Evolutionary conservation across 768 basidiomycete genomes (phyloP).

Genomic region (Scleroderma bovista): DNA sequence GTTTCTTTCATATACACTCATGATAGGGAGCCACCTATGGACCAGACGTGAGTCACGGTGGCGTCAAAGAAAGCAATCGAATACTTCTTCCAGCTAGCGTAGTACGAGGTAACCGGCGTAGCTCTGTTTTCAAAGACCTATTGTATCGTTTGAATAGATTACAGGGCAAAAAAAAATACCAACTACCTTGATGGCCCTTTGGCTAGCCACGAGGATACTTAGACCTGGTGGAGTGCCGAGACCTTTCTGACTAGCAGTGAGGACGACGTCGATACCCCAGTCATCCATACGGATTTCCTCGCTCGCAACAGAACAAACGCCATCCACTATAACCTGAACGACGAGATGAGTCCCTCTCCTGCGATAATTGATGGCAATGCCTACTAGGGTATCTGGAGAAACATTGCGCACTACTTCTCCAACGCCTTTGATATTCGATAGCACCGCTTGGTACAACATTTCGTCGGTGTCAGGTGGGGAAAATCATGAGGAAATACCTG

Average conservation of each 20-base stretch:
- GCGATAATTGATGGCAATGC: slow-evolving; percentile 3
- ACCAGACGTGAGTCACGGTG: not conserved
- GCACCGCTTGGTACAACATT: slow-evolving; percentile 49
- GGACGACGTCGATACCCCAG: slow-evolving; percentile 88
- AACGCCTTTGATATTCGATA: slow-evolving; percentile 78
- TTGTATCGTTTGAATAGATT: not conserved
- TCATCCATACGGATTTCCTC: slow-evolving; percentile 94
- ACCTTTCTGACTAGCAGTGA: slow-evolving; percentile 88
- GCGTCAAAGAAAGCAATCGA: slow-evolving; percentile 3
- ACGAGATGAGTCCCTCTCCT: not conserved
- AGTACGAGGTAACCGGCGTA: slow-evolving; percentile 70
- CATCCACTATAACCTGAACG: slow-evolving; percentile 70
- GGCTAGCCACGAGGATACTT: slow-evolving; percentile 77
- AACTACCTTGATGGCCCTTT: slow-evolving; percentile 64
- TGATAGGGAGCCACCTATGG: slow-evolving; percentile 82
- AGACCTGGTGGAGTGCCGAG: slow-evolving; percentile 91
- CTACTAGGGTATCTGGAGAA: slow-evolving; percentile 81
- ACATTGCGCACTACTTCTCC: slow-evolving; percentile 64
- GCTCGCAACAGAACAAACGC: slow-evolving; percentile 94
- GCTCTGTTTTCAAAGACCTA: slow-evolving; percentile 12
- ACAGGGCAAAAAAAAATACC: not conserved
- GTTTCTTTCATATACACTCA: slow-evolving; percentile 87
- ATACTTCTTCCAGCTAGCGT: slow-evolving; percentile 85
- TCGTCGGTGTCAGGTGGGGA: not conserved
- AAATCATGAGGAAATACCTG: slow-evolving; percentile 39